Evolutionary conservation across 352 stramenopile species (phyloP), one percentile per base, ranked within the genome.

Genomic region (Thalassiosira livingstoniorum): DNA sequence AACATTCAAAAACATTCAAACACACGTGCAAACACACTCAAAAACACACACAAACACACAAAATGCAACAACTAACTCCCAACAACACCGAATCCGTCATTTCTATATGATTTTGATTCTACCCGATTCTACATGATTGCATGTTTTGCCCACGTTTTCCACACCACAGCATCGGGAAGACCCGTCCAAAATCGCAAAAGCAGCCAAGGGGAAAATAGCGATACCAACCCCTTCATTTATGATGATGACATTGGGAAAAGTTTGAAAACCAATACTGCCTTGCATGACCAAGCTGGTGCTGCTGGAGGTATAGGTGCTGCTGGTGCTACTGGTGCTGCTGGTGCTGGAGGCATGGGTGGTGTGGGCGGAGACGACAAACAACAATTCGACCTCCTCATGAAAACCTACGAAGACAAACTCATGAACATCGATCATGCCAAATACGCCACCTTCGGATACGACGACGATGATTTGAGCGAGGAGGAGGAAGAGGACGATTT

Each of bases 401-500:
- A 58, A 58, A 29, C 47, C 11, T 58, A 58, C 47, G 47, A 58
- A 29, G 47, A 15, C 5, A 58, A 58, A 27, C 27, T 58, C 4
- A 5, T n/a, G 11, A 58, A 4, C 29, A 51, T 35, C 61, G 34
- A 51, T 42, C 25, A 25, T 13, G 35, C 35, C 63, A n/a, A 71
- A 4, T 27, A 25, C 61, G 35, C 25, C 25, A 27, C 2, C 29
- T 25, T 2, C 21, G 5, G 21, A n/a, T 21, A n/a, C 7, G 47
- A 69, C 13, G 58, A 79, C 18, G 39, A 34, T 21, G n/a, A 18
- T 25, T 34, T 71, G 60, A 79, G 21, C 35, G 53, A 68, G 27
- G 53, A 61, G 53, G 63, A 75, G 32, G 74, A 75, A 4, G 74
- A 70, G 37, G 74, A n/a, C n/a, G n/a, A n/a, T n/a, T n/a, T n/a